Percentiles rank a stretch among this genome's conserved stretches.
Evolutionary conservation across 2,329 filamentous ascomycete genomes (phyloP).

Genomic region (Raffaelea ambrosiae): DNA sequence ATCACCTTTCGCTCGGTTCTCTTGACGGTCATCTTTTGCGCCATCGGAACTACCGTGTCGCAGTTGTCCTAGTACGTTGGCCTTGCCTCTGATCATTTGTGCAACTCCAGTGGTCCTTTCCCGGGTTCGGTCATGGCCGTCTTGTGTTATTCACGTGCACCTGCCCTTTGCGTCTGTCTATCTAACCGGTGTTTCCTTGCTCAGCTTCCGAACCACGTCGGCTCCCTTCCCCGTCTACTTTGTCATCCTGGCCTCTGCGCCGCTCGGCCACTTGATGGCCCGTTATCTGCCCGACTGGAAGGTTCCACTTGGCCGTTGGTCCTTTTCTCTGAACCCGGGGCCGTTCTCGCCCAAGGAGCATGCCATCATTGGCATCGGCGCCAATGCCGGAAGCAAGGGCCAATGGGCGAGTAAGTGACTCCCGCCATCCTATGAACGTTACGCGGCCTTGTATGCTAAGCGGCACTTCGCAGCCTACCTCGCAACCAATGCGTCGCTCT

Average conservation of each 20-base stretch:
- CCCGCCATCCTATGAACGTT: neutral
- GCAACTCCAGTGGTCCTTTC: too few relatives aligned
- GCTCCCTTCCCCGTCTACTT: conserved; percentile 14
- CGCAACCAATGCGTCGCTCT: conserved; percentile 12
- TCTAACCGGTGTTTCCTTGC: neutral
- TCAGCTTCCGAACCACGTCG: conserved; percentile 11
- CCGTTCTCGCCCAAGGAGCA: conserved; percentile 14
- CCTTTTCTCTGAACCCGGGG: conserved; percentile 14
- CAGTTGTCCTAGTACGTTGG: conserved; percentile 9
- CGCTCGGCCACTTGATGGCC: conserved; percentile 12
- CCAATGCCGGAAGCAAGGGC: conserved; percentile 13
- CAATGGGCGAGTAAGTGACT: conserved; percentile 14
- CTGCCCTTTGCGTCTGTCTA: neutral
- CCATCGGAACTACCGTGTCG: conserved; percentile 11
- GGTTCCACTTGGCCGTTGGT: conserved; percentile 9
- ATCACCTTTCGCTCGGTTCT: conserved; percentile 14
- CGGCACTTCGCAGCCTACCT: conserved; percentile 22
- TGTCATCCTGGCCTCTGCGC: conserved; percentile 14
- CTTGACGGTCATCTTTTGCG: conserved; percentile 11
- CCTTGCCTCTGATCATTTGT: too few relatives aligned
- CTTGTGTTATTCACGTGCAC: too few relatives aligned
- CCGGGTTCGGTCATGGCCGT: too few relatives aligned
- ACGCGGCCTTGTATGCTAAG: neutral
- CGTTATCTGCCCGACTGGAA: conserved; percentile 11
- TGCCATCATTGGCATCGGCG: conserved; percentile 15